A percentile compares a stretch with the other conserved stretches of the same genome.
These are phyloP conservation scores for Theobroma grandiflorum DNA, from an alignment of 441 rosid species.

Conservation along the genomic window DNA sequence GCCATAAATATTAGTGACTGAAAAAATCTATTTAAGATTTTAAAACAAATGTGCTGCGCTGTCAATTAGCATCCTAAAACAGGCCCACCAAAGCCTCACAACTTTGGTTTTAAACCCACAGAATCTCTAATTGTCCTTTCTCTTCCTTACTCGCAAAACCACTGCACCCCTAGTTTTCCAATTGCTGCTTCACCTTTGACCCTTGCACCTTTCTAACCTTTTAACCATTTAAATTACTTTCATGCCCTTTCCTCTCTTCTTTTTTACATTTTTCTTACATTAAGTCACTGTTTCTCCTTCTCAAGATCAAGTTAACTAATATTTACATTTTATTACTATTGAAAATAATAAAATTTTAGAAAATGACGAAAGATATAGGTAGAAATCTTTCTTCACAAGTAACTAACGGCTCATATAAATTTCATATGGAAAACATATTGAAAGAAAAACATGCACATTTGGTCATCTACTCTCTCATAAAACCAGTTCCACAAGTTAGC, in stretches of 20 bases:
- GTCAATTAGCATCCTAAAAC: background rate
- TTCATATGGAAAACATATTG: background rate
- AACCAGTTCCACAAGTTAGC: background rate
- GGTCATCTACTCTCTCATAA: conserved; percentile 9
- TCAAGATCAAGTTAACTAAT: background rate
- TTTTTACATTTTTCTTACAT: background rate
- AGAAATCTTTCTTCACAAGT: background rate
- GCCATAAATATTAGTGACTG: background rate
- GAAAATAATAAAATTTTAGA: too few species aligned
- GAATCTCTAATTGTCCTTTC: background rate
- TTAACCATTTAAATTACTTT: background rate
- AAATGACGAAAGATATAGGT: too few species aligned
- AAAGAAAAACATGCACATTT: background rate
- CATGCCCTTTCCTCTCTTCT: background rate
- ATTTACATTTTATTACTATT: background rate
- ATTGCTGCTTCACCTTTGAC: background rate
- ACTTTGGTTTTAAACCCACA: conserved; percentile 23
- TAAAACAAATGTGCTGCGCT: background rate
- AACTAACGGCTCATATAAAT: background rate
- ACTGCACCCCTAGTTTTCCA: conserved; percentile 43
- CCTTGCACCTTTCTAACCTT: background rate
- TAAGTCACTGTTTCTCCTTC: too few species aligned
- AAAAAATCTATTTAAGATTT: too few species aligned
- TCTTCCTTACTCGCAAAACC: conserved; percentile 13
- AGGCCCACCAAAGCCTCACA: background rate